These are phyloP conservation scores for Fusarium brachygibbosum DNA, from an alignment of 2,329 filamentous ascomycete species.

Conservation along the genomic window DNA sequence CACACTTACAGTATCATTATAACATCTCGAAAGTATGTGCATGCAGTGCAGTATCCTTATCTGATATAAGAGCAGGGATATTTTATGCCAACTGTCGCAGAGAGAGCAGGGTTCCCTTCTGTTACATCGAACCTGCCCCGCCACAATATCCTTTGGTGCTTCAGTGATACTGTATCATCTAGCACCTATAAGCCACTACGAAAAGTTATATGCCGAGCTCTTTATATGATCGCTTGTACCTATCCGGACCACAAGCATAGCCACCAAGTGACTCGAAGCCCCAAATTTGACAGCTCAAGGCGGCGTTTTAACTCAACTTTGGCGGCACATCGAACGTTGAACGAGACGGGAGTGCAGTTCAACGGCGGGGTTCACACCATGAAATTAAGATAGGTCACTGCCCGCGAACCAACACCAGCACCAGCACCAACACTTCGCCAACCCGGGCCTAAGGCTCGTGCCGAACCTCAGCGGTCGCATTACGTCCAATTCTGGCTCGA, in stretches of 20 bases:
- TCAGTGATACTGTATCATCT: background rate
- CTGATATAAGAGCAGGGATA: background rate
- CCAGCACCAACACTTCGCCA: slow-evolving; percentile 22
- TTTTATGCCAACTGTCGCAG: background rate
- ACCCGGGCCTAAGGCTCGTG: slow-evolving; percentile 36
- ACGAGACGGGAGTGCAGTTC: slow-evolving; percentile 30
- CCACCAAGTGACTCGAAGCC: slow-evolving; percentile 11
- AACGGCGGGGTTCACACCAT: slow-evolving; percentile 31
- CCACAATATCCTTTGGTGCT: background rate
- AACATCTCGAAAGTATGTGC: background rate
- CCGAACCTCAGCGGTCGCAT: slow-evolving; percentile 35
- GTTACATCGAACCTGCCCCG: slow-evolving; percentile 14
- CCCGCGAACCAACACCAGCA: slow-evolving; percentile 15
- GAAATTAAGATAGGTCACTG: slow-evolving; percentile 2
- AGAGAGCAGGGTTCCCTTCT: slow-evolving; percentile 15
- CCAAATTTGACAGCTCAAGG: slow-evolving; percentile 29
- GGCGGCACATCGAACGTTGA: slow-evolving; percentile 34
- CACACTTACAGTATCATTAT: background rate
- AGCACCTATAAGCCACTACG: background rate
- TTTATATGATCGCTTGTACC: background rate
- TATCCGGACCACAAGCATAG: slow-evolving; percentile 11
- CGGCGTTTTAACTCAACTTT: slow-evolving; percentile 24
- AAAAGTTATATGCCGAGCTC: background rate
- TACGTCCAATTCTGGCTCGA: slow-evolving; percentile 34
- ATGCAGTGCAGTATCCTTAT: slow-evolving; percentile 4